Percentiles rank a stretch among this genome's conserved stretches.
Conservation (phyloP, 352 stramenopile genomes). For the Globisporangium abappressorium region DNA sequence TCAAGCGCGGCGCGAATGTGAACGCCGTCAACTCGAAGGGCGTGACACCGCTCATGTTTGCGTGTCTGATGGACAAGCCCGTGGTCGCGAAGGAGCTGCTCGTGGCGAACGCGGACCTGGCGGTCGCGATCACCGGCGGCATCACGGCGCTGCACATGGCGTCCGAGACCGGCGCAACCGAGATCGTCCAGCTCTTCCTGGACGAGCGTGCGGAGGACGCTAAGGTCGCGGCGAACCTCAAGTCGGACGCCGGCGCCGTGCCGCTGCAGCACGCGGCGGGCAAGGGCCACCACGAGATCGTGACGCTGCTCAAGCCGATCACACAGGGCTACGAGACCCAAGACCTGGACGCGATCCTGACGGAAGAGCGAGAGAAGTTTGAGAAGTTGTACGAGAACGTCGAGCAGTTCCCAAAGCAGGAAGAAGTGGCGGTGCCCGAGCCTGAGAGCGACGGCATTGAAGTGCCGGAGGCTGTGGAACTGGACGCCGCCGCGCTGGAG, state of each 20-base stretch:
- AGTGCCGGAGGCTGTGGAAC: slow-evolving; percentile 35
- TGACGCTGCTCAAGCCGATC: slow-evolving; percentile 57
- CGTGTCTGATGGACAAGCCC: slow-evolving; percentile 77
- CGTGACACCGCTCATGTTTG: slow-evolving; percentile 73
- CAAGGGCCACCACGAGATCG: slow-evolving; percentile 66
- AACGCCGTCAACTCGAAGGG: slow-evolving; percentile 65
- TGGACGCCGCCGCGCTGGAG: slow-evolving; percentile 34
- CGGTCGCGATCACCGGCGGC: slow-evolving; percentile 48
- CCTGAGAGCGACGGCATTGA: slow-evolving; percentile 44
- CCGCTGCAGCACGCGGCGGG: slow-evolving; percentile 73
- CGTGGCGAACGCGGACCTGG: slow-evolving; percentile 42
- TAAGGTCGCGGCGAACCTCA: slow-evolving; percentile 44
- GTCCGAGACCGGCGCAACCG: slow-evolving; percentile 62
- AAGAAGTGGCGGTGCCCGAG: slow-evolving; percentile 34
- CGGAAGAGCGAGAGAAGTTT: slow-evolving; percentile 56
- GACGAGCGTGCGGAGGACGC: slow-evolving; percentile 43
- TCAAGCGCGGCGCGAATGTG: slow-evolving; percentile 57
- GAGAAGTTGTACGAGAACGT: slow-evolving; percentile 51
- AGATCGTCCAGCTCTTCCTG: slow-evolving; percentile 61
- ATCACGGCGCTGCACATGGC: slow-evolving; percentile 78
- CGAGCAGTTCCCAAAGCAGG: slow-evolving; percentile 24
- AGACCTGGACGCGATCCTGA: slow-evolving; percentile 60
- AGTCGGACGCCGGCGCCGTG: slow-evolving; percentile 59
- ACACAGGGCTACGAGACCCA: slow-evolving; percentile 54
- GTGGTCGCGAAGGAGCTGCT: slow-evolving; percentile 58